A percentile compares a stretch with the other conserved stretches of the same genome.
Evolutionary conservation across 73 alveolate species (phyloP).

Genomic region (Uronychia setigera): DNA sequence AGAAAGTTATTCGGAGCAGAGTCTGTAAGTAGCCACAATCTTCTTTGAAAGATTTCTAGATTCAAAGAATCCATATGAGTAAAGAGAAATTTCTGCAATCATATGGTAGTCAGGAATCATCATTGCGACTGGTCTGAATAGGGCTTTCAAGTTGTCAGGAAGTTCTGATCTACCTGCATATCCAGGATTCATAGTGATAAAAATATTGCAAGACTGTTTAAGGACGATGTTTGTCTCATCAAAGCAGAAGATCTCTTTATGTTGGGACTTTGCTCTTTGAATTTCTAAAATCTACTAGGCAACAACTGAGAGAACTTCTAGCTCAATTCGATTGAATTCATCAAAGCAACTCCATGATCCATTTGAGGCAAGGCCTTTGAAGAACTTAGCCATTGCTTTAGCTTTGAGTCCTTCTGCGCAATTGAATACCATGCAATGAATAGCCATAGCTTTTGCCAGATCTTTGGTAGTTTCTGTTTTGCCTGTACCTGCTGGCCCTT

Average conservation of each 20-base stretch:
- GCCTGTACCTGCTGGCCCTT: conserved; percentile 98
- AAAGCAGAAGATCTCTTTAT: conserved; percentile 77
- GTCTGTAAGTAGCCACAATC: conserved; percentile 80
- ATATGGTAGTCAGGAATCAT: conserved; percentile 98
- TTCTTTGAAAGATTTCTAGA: conserved; percentile 83
- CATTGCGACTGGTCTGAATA: conserved; percentile 92
- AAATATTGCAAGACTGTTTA: conserved; percentile 90
- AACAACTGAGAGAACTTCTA: conserved; percentile 96
- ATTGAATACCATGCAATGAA: conserved; percentile 95
- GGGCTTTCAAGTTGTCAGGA: conserved; percentile 92
- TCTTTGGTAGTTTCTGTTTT: conserved; percentile 97
- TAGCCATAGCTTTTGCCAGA: conserved; percentile 95
- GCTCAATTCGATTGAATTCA: conserved; percentile 96
- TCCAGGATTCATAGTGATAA: conserved; percentile 99
- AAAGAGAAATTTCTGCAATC: conserved; percentile 93
- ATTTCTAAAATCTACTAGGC: conserved; percentile 92
- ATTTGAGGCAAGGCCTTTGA: conserved; percentile 95
- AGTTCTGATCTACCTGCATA: conserved; percentile 99
- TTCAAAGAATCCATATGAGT: conserved; percentile 87
- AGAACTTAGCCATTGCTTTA: conserved; percentile 97
- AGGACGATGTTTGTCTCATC: conserved; percentile 88
- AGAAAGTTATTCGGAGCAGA: conserved; percentile 80
- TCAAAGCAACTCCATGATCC: conserved; percentile 99
- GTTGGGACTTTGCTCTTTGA: conserved; percentile 81
- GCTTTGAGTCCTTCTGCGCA: conserved; percentile 96